phyloP scores from a whole-genome alignment of 2,329 filamentous ascomycete genomes.

The Cordyceps fumosorosea region DNA sequence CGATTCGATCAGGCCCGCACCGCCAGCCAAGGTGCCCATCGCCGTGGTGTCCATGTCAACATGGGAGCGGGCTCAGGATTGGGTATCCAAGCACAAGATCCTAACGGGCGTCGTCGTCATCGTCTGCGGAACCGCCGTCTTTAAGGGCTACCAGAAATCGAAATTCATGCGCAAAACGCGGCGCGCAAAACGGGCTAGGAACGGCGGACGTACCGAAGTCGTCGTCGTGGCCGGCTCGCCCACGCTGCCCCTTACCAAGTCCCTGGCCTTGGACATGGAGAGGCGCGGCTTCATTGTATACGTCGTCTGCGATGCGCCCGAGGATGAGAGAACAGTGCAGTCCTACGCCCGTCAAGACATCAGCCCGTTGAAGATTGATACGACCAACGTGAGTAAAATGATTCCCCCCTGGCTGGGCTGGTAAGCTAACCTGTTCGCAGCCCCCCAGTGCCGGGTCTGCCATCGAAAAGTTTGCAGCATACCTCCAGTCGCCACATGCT shows the following conservation, averaged over 20 bases:
- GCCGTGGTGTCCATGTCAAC: slow-evolving; percentile 28
- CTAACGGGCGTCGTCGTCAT: slow-evolving; percentile 65
- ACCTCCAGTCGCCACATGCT: slow-evolving; percentile 67
- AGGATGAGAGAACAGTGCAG: slow-evolving; percentile 76
- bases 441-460: slow-evolving; percentile 60
- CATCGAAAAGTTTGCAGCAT: slow-evolving; percentile 63
- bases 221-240: slow-evolving; percentile 83
- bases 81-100: slow-evolving; percentile 67
- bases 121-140: slow-evolving; percentile 59
- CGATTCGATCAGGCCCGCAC: slow-evolving; percentile 54
- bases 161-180: slow-evolving; percentile 60
- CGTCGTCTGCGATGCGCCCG: slow-evolving; percentile 74
- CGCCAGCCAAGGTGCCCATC: slow-evolving; percentile 35
- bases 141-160: slow-evolving; percentile 42
- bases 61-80: slow-evolving; percentile 56
- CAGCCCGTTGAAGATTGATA: slow-evolving; percentile 72
- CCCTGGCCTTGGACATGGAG: slow-evolving; percentile 80
- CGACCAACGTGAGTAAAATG: slow-evolving; percentile 59
- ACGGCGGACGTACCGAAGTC: slow-evolving; percentile 83
- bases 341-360: slow-evolving; percentile 75
- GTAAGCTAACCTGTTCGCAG: slow-evolving; percentile 32
- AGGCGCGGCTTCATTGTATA: slow-evolving; percentile 90
- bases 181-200: slow-evolving; percentile 69
- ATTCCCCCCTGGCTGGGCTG: not conserved
- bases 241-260: slow-evolving; percentile 74